A percentile compares a stretch with the other conserved stretches of the same genome.
Conservation (phyloP, 2,329 filamentous ascomycete genomes). For the Phymatotrichopsis omnivora region DNA sequence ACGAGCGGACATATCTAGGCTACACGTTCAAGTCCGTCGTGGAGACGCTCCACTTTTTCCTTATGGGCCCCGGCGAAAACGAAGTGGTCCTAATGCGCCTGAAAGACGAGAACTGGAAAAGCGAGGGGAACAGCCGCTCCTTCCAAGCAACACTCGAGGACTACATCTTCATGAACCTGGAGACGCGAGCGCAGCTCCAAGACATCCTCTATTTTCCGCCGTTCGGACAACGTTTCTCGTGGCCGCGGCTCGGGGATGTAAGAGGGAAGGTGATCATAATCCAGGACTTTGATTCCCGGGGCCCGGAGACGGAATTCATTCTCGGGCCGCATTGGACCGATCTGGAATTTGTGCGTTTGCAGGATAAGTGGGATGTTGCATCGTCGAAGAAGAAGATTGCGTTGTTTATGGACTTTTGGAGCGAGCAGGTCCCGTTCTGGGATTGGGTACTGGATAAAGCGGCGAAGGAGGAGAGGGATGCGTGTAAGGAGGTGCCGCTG, state of each 20-base stretch:
- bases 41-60: constrained; percentile 40
- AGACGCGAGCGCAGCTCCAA: constrained; percentile 29
- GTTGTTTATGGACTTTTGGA: too few relatives aligned
- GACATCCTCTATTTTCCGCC: constrained; percentile 6
- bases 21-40: constrained; percentile 40
- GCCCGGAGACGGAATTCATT: not conserved
- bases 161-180: constrained; percentile 35
- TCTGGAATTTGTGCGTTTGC: too few relatives aligned
- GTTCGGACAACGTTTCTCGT: constrained; percentile 15
- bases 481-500: too few relatives aligned
- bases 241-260: constrained; percentile 41
- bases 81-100: constrained; percentile 42
- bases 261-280: constrained; percentile 42
- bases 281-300: constrained; percentile 38
- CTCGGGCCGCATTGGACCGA: too few relatives aligned
- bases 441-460: too few relatives aligned
- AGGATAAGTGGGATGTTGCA: too few relatives aligned
- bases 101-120: constrained; percentile 40
- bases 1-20: constrained; percentile 40
- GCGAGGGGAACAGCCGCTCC: constrained; percentile 28
- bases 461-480: too few relatives aligned
- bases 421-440: too few relatives aligned
- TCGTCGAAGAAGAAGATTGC: too few relatives aligned
- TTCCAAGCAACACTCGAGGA: constrained; percentile 42
- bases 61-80: constrained; percentile 40